Evolutionary conservation across 306 rosid species (phyloP).

Genomic region (Cucumis sativus): DNA sequence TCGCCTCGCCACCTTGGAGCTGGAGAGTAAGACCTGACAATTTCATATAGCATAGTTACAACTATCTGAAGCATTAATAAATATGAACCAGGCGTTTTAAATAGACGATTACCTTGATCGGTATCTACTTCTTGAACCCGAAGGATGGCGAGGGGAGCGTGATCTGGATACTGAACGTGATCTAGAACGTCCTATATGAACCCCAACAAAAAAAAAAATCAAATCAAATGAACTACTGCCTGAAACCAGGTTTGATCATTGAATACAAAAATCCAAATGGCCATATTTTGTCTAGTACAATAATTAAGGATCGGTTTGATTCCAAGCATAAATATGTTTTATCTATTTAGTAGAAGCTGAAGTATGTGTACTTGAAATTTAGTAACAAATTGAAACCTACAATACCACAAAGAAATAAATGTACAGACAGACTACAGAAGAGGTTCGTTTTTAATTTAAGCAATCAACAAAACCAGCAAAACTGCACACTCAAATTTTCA

Average conservation of each 20-base stretch:
- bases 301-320: background rate
- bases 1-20: slow-evolving; percentile 65
- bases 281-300: background rate
- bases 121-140: slow-evolving; percentile 69
- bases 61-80: background rate
- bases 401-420: background rate
- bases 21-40: slow-evolving; percentile 81
- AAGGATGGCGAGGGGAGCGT: slow-evolving; percentile 59
- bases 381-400: background rate
- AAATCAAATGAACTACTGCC: background rate
- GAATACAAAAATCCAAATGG: background rate
- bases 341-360: background rate
- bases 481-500: background rate
- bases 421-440: background rate
- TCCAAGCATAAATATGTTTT: background rate
- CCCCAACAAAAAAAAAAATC: background rate
- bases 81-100: background rate
- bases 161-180: slow-evolving; percentile 80
- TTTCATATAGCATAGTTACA: background rate
- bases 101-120: slow-evolving; percentile 68
- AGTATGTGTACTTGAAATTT: background rate
- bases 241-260: background rate
- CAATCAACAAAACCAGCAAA: background rate
- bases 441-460: background rate
- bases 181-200: slow-evolving; percentile 54